These are phyloP conservation scores for Tremellales sp. DNA, from an alignment of 1,284 basidiomycete species.

Conservation along the genomic window DNA sequence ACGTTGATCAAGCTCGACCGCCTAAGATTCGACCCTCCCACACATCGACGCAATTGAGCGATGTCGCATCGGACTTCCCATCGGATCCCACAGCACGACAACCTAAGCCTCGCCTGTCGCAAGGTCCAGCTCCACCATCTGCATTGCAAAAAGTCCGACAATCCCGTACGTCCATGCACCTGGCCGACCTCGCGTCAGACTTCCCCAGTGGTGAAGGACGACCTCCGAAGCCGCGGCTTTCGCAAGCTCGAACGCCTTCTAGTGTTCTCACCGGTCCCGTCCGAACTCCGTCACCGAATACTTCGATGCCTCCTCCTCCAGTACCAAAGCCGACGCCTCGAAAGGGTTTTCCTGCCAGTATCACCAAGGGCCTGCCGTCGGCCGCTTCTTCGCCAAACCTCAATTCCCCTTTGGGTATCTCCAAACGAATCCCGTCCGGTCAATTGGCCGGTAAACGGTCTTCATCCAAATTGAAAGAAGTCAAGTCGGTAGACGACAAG, in stretches of 20 bases:
- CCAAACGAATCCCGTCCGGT: slow-evolving; percentile 17
- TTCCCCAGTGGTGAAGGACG: no score
- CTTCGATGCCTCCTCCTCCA: slow-evolving; percentile 6
- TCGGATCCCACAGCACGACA: no score
- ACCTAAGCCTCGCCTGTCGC: no score
- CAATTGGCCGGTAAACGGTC: not conserved
- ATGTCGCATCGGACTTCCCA: no score
- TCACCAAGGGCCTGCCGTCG: slow-evolving; percentile 36
- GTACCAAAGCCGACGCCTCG: slow-evolving; percentile 11
- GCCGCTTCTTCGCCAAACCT: slow-evolving; percentile 20
- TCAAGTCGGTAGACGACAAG: slow-evolving; percentile 69
- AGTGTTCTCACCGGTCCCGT: no score
- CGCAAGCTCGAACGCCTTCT: no score
- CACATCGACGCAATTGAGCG: no score
- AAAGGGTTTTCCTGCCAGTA: slow-evolving; percentile 33
- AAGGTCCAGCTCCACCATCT: no score
- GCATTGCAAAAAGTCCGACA: slow-evolving; percentile 31
- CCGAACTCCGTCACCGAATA: not conserved
- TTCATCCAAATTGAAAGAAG: not conserved
- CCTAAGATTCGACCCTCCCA: no score
- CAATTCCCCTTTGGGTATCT: slow-evolving; percentile 12
- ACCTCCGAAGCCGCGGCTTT: no score
- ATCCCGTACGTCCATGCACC: slow-evolving; percentile 35
- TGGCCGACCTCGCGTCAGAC: not conserved
- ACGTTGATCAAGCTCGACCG: no score